phyloP scores from a whole-genome alignment of 2,329 filamentous ascomycete species.

The Cordyceps fumosorosea region DNA sequence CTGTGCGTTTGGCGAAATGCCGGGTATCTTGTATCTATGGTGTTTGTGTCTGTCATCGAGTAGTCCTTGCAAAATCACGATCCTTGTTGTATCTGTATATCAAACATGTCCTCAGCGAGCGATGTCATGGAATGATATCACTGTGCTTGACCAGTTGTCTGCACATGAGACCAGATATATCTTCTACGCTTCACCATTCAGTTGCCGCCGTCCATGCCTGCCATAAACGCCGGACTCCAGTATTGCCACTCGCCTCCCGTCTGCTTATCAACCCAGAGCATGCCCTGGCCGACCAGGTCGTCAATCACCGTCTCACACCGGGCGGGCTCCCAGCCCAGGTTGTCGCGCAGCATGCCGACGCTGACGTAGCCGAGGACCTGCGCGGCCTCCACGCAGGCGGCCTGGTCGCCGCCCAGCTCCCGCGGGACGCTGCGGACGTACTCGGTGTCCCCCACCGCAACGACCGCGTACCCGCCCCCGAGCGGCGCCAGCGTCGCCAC shows the following conservation, averaged over 20 bases:
- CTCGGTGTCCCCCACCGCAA: conserved; percentile 74
- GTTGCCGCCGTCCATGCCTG: conserved; percentile 27
- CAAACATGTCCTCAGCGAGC: too few species aligned
- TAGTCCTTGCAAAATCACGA: background rate
- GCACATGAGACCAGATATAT: too few species aligned
- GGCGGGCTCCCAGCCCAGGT: conserved; percentile 78
- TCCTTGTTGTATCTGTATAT: too few species aligned
- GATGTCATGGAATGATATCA: too few species aligned
- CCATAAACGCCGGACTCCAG: conserved; percentile 78
- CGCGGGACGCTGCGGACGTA: conserved; percentile 92
- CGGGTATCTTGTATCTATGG: conserved; percentile 10
- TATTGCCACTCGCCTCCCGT: conserved; percentile 76
- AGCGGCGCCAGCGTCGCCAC: conserved; percentile 82
- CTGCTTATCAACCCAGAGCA: conserved; percentile 93
- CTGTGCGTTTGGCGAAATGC: conserved; percentile 2
- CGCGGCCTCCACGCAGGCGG: conserved; percentile 82
- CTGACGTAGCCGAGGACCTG: conserved; percentile 87
- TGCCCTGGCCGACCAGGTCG: conserved; percentile 78
- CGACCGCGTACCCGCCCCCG: conserved; percentile 78
- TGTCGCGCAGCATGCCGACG: conserved; percentile 79
- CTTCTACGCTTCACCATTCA: background rate
- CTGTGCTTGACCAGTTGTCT: too few species aligned
- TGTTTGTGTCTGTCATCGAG: background rate
- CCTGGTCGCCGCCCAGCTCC: conserved; percentile 92
- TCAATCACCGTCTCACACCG: conserved; percentile 85